A percentile compares a stretch with the other conserved stretches of the same genome.
Evolutionary conservation across 306 rosid species (phyloP).

Genomic region (Echinosophora koreensis): DNA sequence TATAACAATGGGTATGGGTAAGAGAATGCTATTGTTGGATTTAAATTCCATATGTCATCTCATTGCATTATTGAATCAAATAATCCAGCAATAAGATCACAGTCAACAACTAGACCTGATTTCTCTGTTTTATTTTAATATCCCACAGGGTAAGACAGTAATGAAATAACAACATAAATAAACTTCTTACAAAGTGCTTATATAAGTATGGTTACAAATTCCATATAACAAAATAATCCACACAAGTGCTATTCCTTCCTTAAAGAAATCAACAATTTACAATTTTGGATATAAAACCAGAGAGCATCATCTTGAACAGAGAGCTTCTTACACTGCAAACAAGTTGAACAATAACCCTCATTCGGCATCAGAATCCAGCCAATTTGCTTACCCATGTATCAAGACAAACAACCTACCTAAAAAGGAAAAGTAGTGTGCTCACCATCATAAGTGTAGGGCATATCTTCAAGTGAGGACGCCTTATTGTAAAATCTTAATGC

Average conservation of each 20-base stretch:
- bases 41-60: conserved; percentile 13
- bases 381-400: conserved; percentile 22
- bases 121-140: neutral
- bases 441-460: conserved; percentile 71
- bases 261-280: conserved; percentile 26
- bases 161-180: conserved; percentile 17
- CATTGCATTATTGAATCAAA: conserved; percentile 34
- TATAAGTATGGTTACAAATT: neutral
- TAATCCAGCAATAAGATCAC: conserved; percentile 27
- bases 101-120: neutral
- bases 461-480: conserved; percentile 72
- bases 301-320: conserved; percentile 27
- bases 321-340: conserved; percentile 35
- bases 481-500: conserved; percentile 68
- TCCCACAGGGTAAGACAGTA: neutral
- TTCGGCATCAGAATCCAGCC: conserved; percentile 42
- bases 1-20: conserved; percentile 3
- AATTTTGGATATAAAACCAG: conserved; percentile 6
- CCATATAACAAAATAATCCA: conserved; percentile 5
- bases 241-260: conserved; percentile 28
- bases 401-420: conserved; percentile 56
- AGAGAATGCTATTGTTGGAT: conserved; percentile 24
- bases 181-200: conserved; percentile 4
- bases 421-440: conserved; percentile 67
- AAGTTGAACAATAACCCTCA: conserved; percentile 30